Conservation (phyloP, 2,329 filamentous ascomycete genomes). For the Colletotrichum echinochloae region DNA sequence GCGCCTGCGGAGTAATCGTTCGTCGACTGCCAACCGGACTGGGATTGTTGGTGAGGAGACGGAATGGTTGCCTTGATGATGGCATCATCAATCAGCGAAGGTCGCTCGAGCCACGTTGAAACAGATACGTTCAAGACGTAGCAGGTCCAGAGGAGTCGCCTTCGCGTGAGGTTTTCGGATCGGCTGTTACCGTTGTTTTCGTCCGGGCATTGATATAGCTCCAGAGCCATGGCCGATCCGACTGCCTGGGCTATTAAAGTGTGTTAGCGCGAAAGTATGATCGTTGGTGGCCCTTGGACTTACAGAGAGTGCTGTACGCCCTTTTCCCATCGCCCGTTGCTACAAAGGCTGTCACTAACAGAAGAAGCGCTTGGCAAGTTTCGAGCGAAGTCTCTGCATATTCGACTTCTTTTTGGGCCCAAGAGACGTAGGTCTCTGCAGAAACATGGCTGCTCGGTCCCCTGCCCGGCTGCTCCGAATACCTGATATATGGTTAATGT, state of each 20-base stretch:
- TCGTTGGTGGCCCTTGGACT: neutral
- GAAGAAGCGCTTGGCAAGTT: slow-evolving; percentile 24
- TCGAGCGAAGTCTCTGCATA: slow-evolving; percentile 7
- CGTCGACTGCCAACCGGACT: neutral
- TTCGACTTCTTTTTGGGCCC: slow-evolving; percentile 29
- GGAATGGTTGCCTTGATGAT: slow-evolving; percentile 20
- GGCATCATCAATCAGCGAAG: slow-evolving; percentile 28
- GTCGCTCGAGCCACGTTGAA: slow-evolving; percentile 31
- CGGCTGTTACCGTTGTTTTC: neutral
- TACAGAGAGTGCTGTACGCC: slow-evolving; percentile 19
- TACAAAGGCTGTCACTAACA: slow-evolving; percentile 19
- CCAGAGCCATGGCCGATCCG: slow-evolving; percentile 16
- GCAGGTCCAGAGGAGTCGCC: slow-evolving; percentile 29
- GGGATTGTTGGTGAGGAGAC: neutral
- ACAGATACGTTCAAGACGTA: slow-evolving; percentile 31
- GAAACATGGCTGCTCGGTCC: slow-evolving; percentile 31
- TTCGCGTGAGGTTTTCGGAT: neutral
- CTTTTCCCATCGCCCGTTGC: slow-evolving; percentile 22
- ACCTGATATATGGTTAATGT: slow-evolving; percentile 5
- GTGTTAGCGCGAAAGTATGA: neutral
- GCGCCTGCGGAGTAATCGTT: neutral
- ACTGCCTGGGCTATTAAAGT: slow-evolving; percentile 25
- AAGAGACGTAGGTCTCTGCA: slow-evolving; percentile 23
- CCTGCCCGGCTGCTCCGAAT: slow-evolving; percentile 18
- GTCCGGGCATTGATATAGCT: slow-evolving; percentile 13